phyloP scores from a whole-genome alignment of 441 rosid genomes.

The Aquilaria agallochum region DNA sequence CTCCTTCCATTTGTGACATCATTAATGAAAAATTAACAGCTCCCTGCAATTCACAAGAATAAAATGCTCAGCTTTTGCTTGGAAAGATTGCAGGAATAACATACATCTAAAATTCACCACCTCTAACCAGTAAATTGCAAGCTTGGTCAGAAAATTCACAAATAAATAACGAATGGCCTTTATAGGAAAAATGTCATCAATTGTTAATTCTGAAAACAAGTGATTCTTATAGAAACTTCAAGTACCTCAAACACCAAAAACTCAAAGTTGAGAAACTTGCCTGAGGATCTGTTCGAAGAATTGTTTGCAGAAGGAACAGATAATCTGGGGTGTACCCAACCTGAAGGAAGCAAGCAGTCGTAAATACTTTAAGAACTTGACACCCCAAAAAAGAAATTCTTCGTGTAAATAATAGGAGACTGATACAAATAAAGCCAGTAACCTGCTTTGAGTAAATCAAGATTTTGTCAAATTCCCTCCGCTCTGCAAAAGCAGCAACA shows the following conservation, averaged over 20 bases:
- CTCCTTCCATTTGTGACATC: slow-evolving; percentile 99
- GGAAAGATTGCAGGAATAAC: too few species aligned
- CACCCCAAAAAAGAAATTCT: background rate
- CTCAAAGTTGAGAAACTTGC: slow-evolving; percentile 31
- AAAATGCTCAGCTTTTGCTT: background rate
- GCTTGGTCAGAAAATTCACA: too few species aligned
- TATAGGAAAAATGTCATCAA: too few species aligned
- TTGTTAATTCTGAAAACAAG: too few species aligned
- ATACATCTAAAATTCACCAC: too few species aligned
- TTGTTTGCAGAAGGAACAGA: slow-evolving; percentile 97
- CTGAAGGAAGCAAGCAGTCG: slow-evolving; percentile 25
- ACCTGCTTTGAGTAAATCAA: slow-evolving; percentile 97
- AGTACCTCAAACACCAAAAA: too few species aligned
- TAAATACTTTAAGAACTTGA: too few species aligned
- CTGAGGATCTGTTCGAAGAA: slow-evolving; percentile 96
- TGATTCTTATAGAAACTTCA: background rate
- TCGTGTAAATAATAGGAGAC: background rate
- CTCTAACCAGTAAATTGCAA: too few species aligned
- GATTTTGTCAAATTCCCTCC: slow-evolving; percentile 98
- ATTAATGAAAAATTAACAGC: slow-evolving; percentile 97
- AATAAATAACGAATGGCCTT: too few species aligned
- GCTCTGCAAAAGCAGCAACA: slow-evolving; percentile 98
- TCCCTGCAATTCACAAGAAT: slow-evolving; percentile 48
- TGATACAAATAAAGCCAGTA: slow-evolving; percentile 10
- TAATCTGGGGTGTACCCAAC: slow-evolving; percentile 98